Conservation (phyloP, 768 basidiomycete species). For the Leccinum longicurvipes region DNA sequence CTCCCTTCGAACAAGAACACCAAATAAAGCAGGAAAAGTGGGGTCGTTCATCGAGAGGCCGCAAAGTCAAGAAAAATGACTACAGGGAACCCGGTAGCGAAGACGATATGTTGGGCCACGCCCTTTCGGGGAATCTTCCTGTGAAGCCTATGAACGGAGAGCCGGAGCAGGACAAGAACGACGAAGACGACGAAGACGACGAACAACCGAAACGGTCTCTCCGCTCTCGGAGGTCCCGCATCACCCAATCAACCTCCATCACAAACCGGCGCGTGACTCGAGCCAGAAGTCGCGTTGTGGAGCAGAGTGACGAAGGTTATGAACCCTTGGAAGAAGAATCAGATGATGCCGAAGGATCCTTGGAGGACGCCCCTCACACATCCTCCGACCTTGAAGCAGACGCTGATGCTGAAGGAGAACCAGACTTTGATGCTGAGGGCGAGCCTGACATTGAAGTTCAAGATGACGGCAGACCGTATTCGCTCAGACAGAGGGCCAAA, state of each 20-base stretch:
- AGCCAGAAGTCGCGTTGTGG: constrained; percentile 22
- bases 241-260: constrained; percentile 17
- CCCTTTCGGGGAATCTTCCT: constrained; percentile 6
- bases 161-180: constrained; percentile 19
- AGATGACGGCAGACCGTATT: constrained; percentile 44
- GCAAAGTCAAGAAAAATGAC: constrained; percentile 35
- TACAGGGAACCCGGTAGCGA: constrained; percentile 49
- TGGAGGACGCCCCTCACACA: constrained; percentile 51
- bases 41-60: constrained; percentile 37
- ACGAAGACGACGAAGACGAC: constrained; percentile 33
- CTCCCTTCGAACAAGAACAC: constrained; percentile 2
- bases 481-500: constrained; percentile 56
- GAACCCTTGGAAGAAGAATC: constrained; percentile 47
- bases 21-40: constrained; percentile 6
- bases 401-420: constrained; percentile 38
- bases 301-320: constrained; percentile 52
- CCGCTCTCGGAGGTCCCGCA: constrained; percentile 22
- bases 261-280: constrained; percentile 18
- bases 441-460: constrained; percentile 41
- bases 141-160: constrained; percentile 23
- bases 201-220: constrained; percentile 16
- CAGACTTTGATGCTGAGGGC: constrained; percentile 37
- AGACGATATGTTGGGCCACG: constrained; percentile 30
- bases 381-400: constrained; percentile 37
- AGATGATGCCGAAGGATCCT: constrained; percentile 54